phyloP scores from a whole-genome alignment of 2,329 filamentous ascomycete species.

The Aspergillus neotritici region DNA sequence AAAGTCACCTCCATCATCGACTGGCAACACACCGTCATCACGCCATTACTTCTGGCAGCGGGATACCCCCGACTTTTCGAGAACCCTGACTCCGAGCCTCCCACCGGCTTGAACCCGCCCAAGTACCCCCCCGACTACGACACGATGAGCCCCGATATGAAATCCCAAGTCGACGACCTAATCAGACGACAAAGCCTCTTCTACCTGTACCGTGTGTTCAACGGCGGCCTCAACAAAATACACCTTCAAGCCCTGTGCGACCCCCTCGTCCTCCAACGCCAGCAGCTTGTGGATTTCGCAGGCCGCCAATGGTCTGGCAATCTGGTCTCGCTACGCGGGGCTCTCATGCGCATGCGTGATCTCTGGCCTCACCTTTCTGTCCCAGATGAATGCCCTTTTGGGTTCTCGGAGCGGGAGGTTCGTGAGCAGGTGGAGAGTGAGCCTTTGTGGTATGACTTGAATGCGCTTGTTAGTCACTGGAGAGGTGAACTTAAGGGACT shows the following conservation, averaged over 20 bases:
- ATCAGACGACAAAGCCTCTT: slow-evolving; percentile 12
- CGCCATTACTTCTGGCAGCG: slow-evolving; percentile 15
- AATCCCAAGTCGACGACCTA: slow-evolving; percentile 18
- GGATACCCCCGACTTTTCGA: slow-evolving; percentile 19
- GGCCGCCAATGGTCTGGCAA: slow-evolving; percentile 22
- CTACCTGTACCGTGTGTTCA: slow-evolving; percentile 22
- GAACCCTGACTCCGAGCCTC: slow-evolving; percentile 18
- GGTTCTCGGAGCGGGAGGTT: slow-evolving; percentile 12
- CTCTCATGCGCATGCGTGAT: slow-evolving; percentile 15
- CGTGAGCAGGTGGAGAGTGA: slow-evolving; percentile 13
- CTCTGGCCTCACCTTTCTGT: slow-evolving; percentile 6
- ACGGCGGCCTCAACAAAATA: slow-evolving; percentile 16
- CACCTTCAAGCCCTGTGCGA: slow-evolving; percentile 18
- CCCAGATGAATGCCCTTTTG: slow-evolving; percentile 12
- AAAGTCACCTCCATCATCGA: slow-evolving; percentile 19
- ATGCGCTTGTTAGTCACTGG: slow-evolving; percentile 17
- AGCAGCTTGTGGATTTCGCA: slow-evolving; percentile 19
- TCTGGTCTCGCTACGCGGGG: slow-evolving; percentile 17
- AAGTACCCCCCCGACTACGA: slow-evolving; percentile 15
- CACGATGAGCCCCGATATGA: slow-evolving; percentile 12
- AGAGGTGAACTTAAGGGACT: slow-evolving; percentile 14
- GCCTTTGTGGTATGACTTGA: slow-evolving; percentile 16
- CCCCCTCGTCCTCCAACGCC: slow-evolving; percentile 13
- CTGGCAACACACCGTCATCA: slow-evolving; percentile 22
- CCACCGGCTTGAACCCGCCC: slow-evolving; percentile 12